A percentile compares a stretch with the other conserved stretches of the same genome.
Evolutionary conservation across 768 basidiomycete species (phyloP).

Genomic region (Macrolepiota fuliginosa): DNA sequence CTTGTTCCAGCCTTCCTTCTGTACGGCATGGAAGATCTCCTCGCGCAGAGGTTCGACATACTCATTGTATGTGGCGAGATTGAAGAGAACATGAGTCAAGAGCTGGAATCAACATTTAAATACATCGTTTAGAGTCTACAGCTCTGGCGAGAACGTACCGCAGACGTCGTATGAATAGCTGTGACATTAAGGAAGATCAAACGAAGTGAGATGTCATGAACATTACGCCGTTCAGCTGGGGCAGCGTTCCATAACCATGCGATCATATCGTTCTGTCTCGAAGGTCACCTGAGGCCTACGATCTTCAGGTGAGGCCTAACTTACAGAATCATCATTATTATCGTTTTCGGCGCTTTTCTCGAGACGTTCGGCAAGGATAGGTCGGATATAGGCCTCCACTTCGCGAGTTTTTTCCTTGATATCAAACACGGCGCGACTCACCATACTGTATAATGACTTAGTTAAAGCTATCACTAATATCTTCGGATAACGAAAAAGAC

Average conservation of each 20-base stretch:
- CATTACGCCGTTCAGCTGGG: constrained; percentile 21
- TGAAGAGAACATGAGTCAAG: constrained; percentile 34
- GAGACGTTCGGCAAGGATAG: constrained; percentile 9
- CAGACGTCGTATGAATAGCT: constrained; percentile 33
- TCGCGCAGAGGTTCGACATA: constrained; percentile 36
- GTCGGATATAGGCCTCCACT: constrained; percentile 8
- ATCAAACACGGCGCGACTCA: background rate
- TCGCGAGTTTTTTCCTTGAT: background rate
- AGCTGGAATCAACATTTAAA: constrained; percentile 18
- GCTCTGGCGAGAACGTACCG: constrained; percentile 22
- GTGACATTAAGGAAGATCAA: constrained; percentile 37
- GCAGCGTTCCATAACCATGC: constrained; percentile 36
- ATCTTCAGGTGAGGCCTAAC: background rate
- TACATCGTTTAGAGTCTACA: background rate
- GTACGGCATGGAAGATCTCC: constrained; percentile 31
- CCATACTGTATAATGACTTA: background rate
- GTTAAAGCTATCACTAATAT: background rate
- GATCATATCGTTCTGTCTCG: constrained; percentile 33
- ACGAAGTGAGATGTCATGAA: constrained; percentile 23
- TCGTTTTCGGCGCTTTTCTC: constrained; percentile 14
- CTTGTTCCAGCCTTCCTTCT: constrained; percentile 30
- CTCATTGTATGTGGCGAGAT: constrained; percentile 28
- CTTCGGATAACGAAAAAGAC: constrained; percentile 13
- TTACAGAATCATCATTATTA: constrained; percentile 30
- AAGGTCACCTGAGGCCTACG: background rate